Conservation (phyloP, 2,329 filamentous ascomycete species). For the Colletotrichum horii region DNA sequence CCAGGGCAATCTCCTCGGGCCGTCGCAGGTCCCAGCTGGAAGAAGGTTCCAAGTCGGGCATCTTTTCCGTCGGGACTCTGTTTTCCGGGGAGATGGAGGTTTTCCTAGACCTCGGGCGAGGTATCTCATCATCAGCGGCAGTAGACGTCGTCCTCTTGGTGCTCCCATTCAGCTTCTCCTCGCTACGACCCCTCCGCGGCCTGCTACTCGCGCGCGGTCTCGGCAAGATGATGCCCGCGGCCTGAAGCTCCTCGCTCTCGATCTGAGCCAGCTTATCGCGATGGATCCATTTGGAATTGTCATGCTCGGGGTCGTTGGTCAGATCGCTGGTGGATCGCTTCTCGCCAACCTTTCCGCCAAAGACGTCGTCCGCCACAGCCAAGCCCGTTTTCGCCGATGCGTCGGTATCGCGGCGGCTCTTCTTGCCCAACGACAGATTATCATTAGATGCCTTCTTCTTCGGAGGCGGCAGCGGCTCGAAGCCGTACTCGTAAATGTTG, state of each 20-base stretch:
- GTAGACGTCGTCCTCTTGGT: conserved; percentile 32
- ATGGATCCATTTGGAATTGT: conserved; percentile 83
- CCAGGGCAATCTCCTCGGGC: conserved; percentile 77
- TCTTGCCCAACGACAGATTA: conserved; percentile 27
- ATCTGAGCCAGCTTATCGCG: conserved; percentile 83
- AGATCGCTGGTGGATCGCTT: conserved; percentile 31
- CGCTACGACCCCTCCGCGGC: conserved; percentile 48
- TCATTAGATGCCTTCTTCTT: conserved; percentile 42
- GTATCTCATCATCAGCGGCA: conserved; percentile 4
- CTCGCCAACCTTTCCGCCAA: conserved; percentile 22
- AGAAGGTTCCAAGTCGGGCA: conserved; percentile 44
- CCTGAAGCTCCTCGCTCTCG: conserved; percentile 80
- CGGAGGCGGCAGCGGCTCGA: conserved; percentile 25
- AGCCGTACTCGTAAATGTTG: conserved; percentile 22
- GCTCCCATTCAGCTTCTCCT: conserved; percentile 33
- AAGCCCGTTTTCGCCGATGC: conserved; percentile 3
- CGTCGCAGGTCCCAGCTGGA: conserved; percentile 75
- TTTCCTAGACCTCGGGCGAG: conserved; percentile 39
- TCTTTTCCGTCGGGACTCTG: conserved; percentile 40
- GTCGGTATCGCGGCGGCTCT: conserved; percentile 24
- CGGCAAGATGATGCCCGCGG: conserved; percentile 72
- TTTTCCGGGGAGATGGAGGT: conserved; percentile 46
- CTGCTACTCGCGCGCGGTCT: conserved; percentile 58
- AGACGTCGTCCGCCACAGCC: conserved; percentile 33
- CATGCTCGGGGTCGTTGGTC: conserved; percentile 40